Evolutionary conservation across 129 eudicot genomes (phyloP), one percentile per base, ranked within the genome.

Genomic region (Lactuca sativa): DNA sequence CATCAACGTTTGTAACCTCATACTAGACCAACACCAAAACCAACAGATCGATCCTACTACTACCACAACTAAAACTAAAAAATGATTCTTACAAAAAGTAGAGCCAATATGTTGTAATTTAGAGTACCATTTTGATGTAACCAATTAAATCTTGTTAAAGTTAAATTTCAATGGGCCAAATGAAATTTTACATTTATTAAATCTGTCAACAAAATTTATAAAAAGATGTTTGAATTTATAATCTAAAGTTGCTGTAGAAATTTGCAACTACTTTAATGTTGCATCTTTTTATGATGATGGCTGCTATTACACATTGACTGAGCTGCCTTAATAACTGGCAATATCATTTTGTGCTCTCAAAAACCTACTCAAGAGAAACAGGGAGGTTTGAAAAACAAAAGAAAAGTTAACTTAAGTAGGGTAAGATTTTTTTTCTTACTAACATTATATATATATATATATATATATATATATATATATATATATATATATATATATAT

Each of bases 1-100:
- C 25, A 82, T 93, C 79, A 80, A 90, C 71, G 80, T 44, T 14
- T 93, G 99, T 74, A 81, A 82, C 54, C 4, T 72, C 14, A 77
- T 85, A 31, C 75, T 93, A 9, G 86, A 89, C 30, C 58, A 56
- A 51, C 44, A 56, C 17, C 73, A 56, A 51, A 43, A 56, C 17
- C 73, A 59, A 21, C 13, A 38, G 13, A 66, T 30, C 38, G 21
- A 18, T 9, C 38, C 36, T 31, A 36, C 49, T 32, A 33, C 49
- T 15, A 51, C 63, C 37, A 21, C 64, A 52, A 52, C 17, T 63
- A 61, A 38, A 21, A 17, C 30, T 51, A 32, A 30, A 52, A 62
- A 30, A 2, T 65, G 40, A 56, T 30, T 40, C 44, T 47, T 47
- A 47, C 15, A 47, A 47, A 43, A 43, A 43, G 49, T 43, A 6